Percentiles rank a stretch among this genome's conserved stretches.
These are phyloP conservation scores for Botryosphaeria dothidea DNA, from an alignment of 2,329 filamentous ascomycete species.

Conservation along the genomic window DNA sequence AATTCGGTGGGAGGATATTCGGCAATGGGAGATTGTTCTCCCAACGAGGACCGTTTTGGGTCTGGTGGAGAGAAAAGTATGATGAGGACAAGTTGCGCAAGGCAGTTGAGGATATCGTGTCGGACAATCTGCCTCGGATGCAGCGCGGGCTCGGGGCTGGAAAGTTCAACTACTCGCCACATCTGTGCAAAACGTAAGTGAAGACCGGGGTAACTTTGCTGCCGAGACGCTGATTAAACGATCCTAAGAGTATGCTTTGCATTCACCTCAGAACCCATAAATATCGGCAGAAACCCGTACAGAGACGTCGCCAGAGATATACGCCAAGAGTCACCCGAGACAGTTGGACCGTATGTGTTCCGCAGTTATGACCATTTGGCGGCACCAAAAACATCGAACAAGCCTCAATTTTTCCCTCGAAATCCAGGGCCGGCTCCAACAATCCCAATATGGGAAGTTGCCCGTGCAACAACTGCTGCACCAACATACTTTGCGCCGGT, in stretches of 20 bases:
- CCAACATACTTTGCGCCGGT: constrained; percentile 2
- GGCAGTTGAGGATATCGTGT: neutral
- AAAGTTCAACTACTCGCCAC: neutral
- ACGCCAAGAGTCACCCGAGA: neutral
- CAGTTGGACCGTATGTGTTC: neutral
- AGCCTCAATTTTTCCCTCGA: neutral
- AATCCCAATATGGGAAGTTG: constrained; percentile 3
- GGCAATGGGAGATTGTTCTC: neutral
- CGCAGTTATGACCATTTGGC: constrained; percentile 6
- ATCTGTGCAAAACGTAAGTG: constrained; percentile 14
- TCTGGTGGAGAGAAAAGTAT: neutral
- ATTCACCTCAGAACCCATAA: neutral
- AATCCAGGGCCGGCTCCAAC: neutral
- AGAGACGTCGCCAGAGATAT: neutral
- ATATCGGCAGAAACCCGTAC: neutral
- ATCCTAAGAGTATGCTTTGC: neutral
- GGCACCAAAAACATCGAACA: neutral
- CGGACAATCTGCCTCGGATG: neutral
- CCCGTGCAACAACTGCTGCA: constrained; percentile 3
- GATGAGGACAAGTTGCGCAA: neutral
- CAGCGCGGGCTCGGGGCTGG: neutral
- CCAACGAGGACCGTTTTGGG: neutral
- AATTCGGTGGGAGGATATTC: constrained; percentile 17
- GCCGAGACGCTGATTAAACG: neutral
- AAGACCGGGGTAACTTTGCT: neutral